Base-by-base conservation (phyloP, 306 rosid species). In the Acacia confusa region DNA sequence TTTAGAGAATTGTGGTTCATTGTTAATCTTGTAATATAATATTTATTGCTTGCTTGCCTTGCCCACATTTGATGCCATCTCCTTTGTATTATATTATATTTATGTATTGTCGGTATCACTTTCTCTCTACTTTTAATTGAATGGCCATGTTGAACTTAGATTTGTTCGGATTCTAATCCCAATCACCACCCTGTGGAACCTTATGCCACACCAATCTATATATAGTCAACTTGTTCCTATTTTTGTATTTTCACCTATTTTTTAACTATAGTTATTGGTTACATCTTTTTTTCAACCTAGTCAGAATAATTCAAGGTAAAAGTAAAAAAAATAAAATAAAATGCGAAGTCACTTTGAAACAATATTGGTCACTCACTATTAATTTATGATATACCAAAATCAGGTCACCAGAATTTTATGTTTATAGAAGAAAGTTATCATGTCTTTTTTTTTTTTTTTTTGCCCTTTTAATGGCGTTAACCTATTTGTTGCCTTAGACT, bases 161-260 rank as follows among this genome's bases (percentile, higher is more conserved):
- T 48, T 43, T 48, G 7, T 30, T 67, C 16, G 27, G 38, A 53
- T 30, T 69, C 57, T 48, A 70, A 64, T 69, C 50, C 57, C 60
- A 78, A 79, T 64, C 55, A 50, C 70, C 74, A 64, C 63, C 52
- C 28, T 3, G 32, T 76, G 20, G 71, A 70, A 68, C 34, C 82
- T 65, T 38, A 28, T 70, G 4, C 22, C 22, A 19, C 58, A 27
- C 1, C 40, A n/a, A n/a, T n/a, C n/a, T n/a, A n/a, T 50, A 43
- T 14, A 27, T 45, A 17, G 28, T 47, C 78, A 83, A 79, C 25
- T 72, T 64, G 80, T 4, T 38, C 25, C 44, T 66, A 25, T 72
- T 52, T 57, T 41, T 77, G 71, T 70, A 12, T 32, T 70, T 34
- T 63, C 17, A 28, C 6, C 3, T 4, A 20, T 65, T 17, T 52